These are phyloP conservation scores for Ophiostoma populinum DNA, from an alignment of 2,329 filamentous ascomycete genomes.

Conservation along the genomic window DNA sequence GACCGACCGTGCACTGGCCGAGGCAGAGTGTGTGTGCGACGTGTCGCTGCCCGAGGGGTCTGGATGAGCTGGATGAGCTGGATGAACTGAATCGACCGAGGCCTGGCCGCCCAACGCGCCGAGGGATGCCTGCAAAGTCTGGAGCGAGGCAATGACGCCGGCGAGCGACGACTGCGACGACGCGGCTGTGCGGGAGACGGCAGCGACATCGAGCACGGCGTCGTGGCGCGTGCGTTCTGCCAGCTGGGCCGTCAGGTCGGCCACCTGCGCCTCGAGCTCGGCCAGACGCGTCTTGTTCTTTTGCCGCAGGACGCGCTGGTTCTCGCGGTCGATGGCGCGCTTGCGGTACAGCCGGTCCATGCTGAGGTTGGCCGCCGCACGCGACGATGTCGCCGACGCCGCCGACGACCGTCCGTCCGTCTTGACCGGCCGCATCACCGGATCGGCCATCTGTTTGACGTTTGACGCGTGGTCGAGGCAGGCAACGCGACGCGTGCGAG, in stretches of 20 bases:
- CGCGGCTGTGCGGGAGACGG: slow-evolving; percentile 3
- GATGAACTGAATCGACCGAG: too few relatives aligned
- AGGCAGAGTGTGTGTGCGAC: too few relatives aligned
- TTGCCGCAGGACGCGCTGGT: slow-evolving; percentile 8
- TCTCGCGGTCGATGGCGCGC: slow-evolving; percentile 9
- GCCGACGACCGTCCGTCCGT: slow-evolving; percentile 6
- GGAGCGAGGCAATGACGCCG: slow-evolving; percentile 5
- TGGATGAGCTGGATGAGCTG: too few relatives aligned
- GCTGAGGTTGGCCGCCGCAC: slow-evolving; percentile 8
- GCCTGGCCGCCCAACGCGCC: slow-evolving; percentile 1
- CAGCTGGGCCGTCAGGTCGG: slow-evolving; percentile 3
- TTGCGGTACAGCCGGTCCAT: slow-evolving; percentile 9
- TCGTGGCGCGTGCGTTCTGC: too few relatives aligned
- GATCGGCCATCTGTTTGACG: slow-evolving; percentile 2
- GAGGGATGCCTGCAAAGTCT: slow-evolving; percentile 5
- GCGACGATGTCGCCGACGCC: slow-evolving; percentile 4
- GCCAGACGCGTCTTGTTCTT: slow-evolving; percentile 9
- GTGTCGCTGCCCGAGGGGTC: too few relatives aligned
- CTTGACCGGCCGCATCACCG: slow-evolving; percentile 6
- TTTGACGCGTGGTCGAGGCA: not conserved
- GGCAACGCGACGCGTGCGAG: too few relatives aligned
- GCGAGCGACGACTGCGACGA: slow-evolving; percentile 4
- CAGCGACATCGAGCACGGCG: too few relatives aligned
- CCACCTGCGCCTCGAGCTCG: slow-evolving; percentile 8
- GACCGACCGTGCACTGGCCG: too few relatives aligned